phyloP scores from a whole-genome alignment of 2,329 filamentous ascomycete genomes.

The Verticillium longisporum region DNA sequence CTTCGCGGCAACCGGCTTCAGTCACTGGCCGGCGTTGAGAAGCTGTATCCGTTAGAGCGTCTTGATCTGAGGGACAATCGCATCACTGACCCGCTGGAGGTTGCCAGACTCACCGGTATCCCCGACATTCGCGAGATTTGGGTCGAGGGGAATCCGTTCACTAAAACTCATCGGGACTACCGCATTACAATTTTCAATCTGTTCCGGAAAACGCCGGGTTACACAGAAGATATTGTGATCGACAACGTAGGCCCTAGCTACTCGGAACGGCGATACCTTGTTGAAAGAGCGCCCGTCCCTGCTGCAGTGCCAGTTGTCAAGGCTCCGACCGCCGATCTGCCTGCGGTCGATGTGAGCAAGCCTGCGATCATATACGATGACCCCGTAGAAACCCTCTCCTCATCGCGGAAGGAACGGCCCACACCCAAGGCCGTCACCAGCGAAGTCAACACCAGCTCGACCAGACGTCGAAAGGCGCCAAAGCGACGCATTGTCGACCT shows the following conservation, averaged over 20 bases:
- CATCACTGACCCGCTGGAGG: conserved; percentile 82
- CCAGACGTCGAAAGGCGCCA: conserved; percentile 52
- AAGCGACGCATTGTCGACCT: conserved; percentile 61
- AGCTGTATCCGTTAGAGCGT: conserved; percentile 79
- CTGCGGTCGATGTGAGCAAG: conserved; percentile 61
- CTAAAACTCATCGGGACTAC: conserved; percentile 77
- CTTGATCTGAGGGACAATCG: conserved; percentile 88
- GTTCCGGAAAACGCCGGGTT: conserved; percentile 84
- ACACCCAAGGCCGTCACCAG: conserved; percentile 45
- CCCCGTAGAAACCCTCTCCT: conserved; percentile 40
- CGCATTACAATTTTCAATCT: conserved; percentile 92
- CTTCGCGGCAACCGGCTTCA: conserved; percentile 80
- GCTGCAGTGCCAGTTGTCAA: conserved; percentile 73
- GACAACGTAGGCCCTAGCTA: conserved; percentile 80
- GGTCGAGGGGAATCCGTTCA: conserved; percentile 87
- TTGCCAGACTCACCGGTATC: conserved; percentile 82
- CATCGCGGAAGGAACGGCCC: conserved; percentile 53
- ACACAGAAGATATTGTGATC: conserved; percentile 83
- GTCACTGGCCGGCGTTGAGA: conserved; percentile 85
- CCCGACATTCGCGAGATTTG: conserved; percentile 91
- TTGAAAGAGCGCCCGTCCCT: conserved; percentile 73
- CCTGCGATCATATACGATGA: conserved; percentile 51
- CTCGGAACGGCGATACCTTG: conserved; percentile 74
- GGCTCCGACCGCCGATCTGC: conserved; percentile 55
- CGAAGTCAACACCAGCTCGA: conserved; percentile 51